Evolutionary conservation across 164 flowering plant species (phyloP), one percentile per base, ranked within the genome.

Genomic region (Akebia trifoliata): DNA sequence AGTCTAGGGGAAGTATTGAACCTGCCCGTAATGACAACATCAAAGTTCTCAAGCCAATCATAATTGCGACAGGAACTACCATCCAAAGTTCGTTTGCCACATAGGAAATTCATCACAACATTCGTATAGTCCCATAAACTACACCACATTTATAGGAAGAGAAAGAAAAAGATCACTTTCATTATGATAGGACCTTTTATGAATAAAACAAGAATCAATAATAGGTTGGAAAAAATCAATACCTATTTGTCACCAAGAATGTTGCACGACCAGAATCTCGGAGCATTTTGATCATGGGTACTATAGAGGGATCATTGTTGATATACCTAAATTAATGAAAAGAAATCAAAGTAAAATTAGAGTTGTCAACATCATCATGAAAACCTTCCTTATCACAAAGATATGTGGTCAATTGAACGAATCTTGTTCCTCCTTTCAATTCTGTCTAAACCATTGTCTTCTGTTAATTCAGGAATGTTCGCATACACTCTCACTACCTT

Each of bases 1-100:
- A 40, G 12, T 3, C 30, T 20, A 59, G 66, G 29, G 69, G 59
- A 65, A 60, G 63, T 39, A 6, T 54, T 60, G 18, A n/a, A 90
- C 98, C 99, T 93, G 68, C 98, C 98, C 62, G 98, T 90, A 54
- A 93, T 85, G 58, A 93, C 94, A 49, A 93, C 85, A 73, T 93
- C 91, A 66, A 93, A 93, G 67, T 84, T 78, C 68, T 76, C 78
- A 29, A 93, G 94, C 99, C 99, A 93, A 58, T 83, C 81, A 68
- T 77, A 82, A 61, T 66, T 82, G 79, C 73, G 66, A 38, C 68
- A 32, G 4, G 65, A 15, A 24, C 61, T 59, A 57, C 74, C 81
- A 68, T 67, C 74, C 11, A 42, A 9, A 30, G 73, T 60, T 56
- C 61, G 60, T 21, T 61, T 56, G 25, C 75, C 79, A 69, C 95